Base-by-base conservation (phyloP, 257 asterid species). In the Scutellaria minor region DNA sequence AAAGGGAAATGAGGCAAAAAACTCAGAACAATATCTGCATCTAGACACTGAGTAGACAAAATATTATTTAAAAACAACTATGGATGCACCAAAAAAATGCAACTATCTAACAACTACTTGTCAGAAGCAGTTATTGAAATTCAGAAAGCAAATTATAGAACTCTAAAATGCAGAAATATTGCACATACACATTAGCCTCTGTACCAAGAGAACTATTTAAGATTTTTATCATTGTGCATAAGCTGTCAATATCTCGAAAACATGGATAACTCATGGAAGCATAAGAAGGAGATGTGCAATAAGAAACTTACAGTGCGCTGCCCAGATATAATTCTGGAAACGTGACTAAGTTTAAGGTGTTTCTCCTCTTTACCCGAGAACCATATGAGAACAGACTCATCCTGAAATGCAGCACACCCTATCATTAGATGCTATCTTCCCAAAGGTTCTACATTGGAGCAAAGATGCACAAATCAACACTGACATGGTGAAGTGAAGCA, bases 321-420 rank as follows among this genome's bases (percentile, higher is more conserved):
- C 70, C 99, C 99, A 68, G 99, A 94, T 75, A 94, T 85, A 78
- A 94, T 94, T 83, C 97, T 85, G 78, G 97, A 85, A 54, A 94
- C 97, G 64, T 91, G 90, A 84, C 95, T 85, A 67, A 94, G 89
- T 81, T 89, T 94, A 62, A 94, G 96, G 82, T 85, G 96, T 82
- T 94, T 91, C 96, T 94, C 97, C 86, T 94, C 97, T 87, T 91
- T 94, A 68, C 97, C 99, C 14, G 99, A 94, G 80, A 88, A 88
- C 97, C 99, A 94, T 82, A 94, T 86, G 82, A 94, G 89, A 85
- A 88, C 88, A 71, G 97, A 79, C 85, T 94, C 99, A 76, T 94
- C 99, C 99, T 94, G 96, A 62, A 81, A 81, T 15, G 65, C 80
- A 63, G 79, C 67, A 47, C 55, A 68, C 14, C 6, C 53, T 53